Evolutionary conservation across 108 stramenopile genomes (phyloP), one percentile per base, ranked within the genome.

Genomic region (Bacterosira constricta): DNA sequence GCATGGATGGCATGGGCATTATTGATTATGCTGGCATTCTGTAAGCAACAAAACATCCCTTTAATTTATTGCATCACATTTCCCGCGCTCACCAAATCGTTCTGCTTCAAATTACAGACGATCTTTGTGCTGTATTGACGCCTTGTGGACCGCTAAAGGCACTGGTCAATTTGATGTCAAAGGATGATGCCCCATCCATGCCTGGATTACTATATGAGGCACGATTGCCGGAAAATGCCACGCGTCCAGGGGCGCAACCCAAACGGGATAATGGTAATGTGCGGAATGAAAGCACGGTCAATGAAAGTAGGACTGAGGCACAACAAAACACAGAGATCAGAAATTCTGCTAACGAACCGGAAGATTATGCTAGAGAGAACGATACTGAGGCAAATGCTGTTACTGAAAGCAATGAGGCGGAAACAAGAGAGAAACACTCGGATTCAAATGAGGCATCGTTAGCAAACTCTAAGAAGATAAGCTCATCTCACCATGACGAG

Each of bases 171-270:
- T 56, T 97, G 39, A 92, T 97, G 88, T 85, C 87, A 27, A 73
- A 88, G 63, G 77, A 88, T 34, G 90, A 94, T 67, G 92, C 93
- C 9, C 96, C 94, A 18, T 57, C 77, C 1, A 90, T 99, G 77
- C 97, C 98, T n/a, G 97, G 98, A 10, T 60, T 99, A 50, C 81
- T 99, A 54, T 99, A 98, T 81, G 98, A 99, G 74, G 97, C 96
- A 29, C 30, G 80, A 25, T 65, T 93, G 26, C 87, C 92, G 0
- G 60, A 54, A 10, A 83, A 74, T 42, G 84, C 82, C 9, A 67
- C 68, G 32, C 69, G 85, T 32, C 86, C 82, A 8, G 68, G 49
- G 39, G 18, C 23, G 63, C 46, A 30, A 32, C 30, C 3, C 9
- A 49, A 49, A 49, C 6, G 2, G 17, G 62, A 44, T 6, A 30